Conservation (phyloP, 306 rosid genomes). For the Acacia acuminata region DNA sequence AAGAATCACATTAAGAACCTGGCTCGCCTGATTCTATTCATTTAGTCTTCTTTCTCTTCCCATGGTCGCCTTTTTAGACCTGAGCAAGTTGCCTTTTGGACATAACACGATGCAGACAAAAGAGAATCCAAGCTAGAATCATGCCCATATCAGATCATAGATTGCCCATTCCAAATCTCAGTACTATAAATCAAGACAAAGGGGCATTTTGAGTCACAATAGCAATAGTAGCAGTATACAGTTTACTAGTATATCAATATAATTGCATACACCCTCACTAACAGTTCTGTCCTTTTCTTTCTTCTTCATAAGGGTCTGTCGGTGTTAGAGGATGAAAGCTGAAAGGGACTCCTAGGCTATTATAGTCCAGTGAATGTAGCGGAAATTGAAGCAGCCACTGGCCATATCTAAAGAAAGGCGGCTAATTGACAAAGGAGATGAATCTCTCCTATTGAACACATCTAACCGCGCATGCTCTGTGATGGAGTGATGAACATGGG, state of each 20-base stretch:
- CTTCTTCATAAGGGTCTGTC: background rate
- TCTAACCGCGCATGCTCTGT: background rate
- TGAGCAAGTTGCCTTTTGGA: background rate
- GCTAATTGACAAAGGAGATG: background rate
- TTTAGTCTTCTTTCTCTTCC: background rate
- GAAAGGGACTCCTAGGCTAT: background rate
- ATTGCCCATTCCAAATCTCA: background rate
- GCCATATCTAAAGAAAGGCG: background rate
- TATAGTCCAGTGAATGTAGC: background rate
- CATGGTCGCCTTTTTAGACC: conserved; percentile 5
- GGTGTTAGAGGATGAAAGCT: background rate
- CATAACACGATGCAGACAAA: background rate
- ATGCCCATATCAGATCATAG: background rate
- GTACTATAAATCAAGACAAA: background rate
- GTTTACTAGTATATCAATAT: background rate
- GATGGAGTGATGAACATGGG: background rate
- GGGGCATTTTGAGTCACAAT: background rate
- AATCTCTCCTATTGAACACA: background rate
- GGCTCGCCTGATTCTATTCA: background rate
- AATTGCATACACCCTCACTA: background rate
- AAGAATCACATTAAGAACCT: background rate
- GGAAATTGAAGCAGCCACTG: background rate
- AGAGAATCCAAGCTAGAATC: background rate
- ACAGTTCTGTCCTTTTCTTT: conserved; percentile 7
- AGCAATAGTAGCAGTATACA: conserved; percentile 2